Percentiles rank a stretch among this genome's conserved stretches.
Evolutionary conservation across 2,329 filamentous ascomycete genomes (phyloP).

Genomic region (Monilinia polystroma): DNA sequence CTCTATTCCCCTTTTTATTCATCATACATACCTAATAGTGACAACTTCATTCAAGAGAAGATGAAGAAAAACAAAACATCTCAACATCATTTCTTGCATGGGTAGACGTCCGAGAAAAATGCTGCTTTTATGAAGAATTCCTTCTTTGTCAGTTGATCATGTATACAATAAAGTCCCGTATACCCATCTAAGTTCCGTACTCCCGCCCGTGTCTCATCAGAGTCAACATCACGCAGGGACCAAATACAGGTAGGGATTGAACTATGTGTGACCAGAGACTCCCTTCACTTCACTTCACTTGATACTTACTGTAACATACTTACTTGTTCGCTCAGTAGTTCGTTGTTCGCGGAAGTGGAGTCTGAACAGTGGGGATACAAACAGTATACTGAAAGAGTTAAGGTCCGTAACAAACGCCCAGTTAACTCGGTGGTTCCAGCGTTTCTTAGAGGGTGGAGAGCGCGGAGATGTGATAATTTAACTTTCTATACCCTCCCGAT

Average conservation of each 20-base stretch:
- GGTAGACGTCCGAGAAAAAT: too few species aligned
- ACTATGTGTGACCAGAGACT: conserved; percentile 1
- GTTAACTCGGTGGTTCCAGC: conserved; percentile 9
- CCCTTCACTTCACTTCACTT: neutral
- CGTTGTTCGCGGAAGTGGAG: neutral
- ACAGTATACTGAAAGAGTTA: too few species aligned
- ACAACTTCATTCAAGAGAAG: too few species aligned
- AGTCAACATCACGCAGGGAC: neutral
- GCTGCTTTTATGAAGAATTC: too few species aligned
- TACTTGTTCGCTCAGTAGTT: neutral
- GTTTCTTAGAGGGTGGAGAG: conserved; percentile 4
- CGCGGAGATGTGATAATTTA: conserved; percentile 2
- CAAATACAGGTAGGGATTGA: neutral
- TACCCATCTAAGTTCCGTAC: too few species aligned
- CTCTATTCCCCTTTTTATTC: neutral
- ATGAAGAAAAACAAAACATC: neutral
- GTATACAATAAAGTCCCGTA: too few species aligned
- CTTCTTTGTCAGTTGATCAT: too few species aligned
- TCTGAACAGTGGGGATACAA: too few species aligned
- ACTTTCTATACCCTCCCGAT: neutral
- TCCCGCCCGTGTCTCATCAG: neutral
- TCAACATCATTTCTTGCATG: too few species aligned
- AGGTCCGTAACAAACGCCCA: neutral
- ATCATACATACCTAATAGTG: neutral
- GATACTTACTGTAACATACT: neutral